A percentile compares a stretch with the other conserved stretches of the same genome.
Conservation (phyloP, 179 eudicot species). For the Patellifolia procumbens region DNA sequence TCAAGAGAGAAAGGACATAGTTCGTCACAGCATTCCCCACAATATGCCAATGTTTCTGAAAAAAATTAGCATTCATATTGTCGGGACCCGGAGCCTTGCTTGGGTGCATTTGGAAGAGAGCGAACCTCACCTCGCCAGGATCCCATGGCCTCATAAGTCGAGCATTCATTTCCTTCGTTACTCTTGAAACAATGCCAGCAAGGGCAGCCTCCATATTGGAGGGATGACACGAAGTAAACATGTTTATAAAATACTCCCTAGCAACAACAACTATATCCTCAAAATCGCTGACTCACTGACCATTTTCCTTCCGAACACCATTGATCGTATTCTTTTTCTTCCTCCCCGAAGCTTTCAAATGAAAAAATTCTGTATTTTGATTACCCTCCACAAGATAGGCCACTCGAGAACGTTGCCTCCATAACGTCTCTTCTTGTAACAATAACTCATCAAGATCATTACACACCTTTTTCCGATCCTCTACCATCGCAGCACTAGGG, state of each 20-base stretch:
- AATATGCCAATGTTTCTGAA: slow-evolving; percentile 1
- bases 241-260: neutral
- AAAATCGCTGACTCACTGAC: neutral
- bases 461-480: neutral
- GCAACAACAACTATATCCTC: neutral
- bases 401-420: neutral
- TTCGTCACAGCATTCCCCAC: neutral
- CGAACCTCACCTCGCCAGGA: neutral
- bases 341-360: neutral
- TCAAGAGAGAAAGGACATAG: neutral
- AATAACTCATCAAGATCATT: neutral
- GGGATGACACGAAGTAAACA: neutral
- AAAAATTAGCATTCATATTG: neutral
- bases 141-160: neutral
- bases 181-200: neutral
- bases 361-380: neutral
- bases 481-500: neutral
- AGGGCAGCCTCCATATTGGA: neutral
- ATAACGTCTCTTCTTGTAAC: neutral
- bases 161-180: neutral
- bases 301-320: neutral
- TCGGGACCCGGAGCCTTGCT: neutral
- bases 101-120: neutral
- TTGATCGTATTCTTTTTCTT: neutral
- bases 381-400: neutral